Evolutionary conservation across 192 early-diverging fungal genomes (phyloP).

Genomic region (Lobosporangium transversale): DNA sequence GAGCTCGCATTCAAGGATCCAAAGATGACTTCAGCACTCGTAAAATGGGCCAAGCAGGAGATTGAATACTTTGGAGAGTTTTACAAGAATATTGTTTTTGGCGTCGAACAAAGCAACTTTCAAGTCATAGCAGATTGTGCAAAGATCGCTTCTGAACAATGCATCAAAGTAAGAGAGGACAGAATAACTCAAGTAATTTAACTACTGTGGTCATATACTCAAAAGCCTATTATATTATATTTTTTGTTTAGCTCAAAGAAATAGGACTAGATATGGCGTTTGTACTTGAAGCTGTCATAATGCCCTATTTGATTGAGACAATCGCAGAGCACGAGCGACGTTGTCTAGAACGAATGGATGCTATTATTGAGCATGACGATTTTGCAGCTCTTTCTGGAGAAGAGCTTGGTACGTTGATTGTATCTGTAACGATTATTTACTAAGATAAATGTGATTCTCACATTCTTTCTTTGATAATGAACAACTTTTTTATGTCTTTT

Average conservation of each 20-base stretch:
- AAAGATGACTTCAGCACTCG: conserved; percentile 90
- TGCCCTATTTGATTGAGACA: conserved; percentile 75
- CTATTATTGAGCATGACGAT: conserved; percentile 73
- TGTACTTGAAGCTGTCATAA: conserved; percentile 82
- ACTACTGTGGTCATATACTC: too few relatives aligned
- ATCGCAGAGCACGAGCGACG: conserved; percentile 75
- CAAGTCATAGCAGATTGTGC: conserved; percentile 87
- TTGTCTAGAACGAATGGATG: conserved; percentile 69
- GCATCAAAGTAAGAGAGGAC: conserved; percentile 67
- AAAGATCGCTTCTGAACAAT: conserved; percentile 78
- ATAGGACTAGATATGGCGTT: conserved; percentile 89
- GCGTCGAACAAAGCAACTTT: conserved; percentile 69
- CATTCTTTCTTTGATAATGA: too few relatives aligned
- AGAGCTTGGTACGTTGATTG: conserved; percentile 51
- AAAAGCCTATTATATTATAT: too few relatives aligned
- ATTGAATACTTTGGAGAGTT: conserved; percentile 85
- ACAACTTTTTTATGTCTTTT: not conserved
- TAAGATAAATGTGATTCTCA: too few relatives aligned
- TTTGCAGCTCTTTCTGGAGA: conserved; percentile 68
- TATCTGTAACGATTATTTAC: too few relatives aligned
- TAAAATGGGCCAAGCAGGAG: conserved; percentile 92
- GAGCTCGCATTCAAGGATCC: conserved; percentile 87
- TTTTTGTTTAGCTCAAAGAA: conserved; percentile 84
- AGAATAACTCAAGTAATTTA: too few relatives aligned
- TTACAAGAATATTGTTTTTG: conserved; percentile 92